These are phyloP conservation scores for Clausena lansium DNA, from an alignment of 345 rosid genomes.

Conservation along the genomic window DNA sequence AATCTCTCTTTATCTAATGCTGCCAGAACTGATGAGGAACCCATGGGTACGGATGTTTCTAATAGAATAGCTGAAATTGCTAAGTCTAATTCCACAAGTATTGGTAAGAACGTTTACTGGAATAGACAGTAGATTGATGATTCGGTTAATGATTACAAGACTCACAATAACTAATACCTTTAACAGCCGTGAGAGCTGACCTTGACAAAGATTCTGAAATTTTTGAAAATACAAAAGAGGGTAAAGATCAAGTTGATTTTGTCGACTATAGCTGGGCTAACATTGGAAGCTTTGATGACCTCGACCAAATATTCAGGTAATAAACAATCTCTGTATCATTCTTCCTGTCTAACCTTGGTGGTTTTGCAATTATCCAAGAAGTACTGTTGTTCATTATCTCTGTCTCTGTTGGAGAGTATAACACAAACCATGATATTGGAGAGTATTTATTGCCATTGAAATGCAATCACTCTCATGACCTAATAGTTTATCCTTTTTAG, in stretches of 20 bases:
- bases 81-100: constrained; percentile 40
- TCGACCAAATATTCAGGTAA: constrained; percentile 93
- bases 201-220: constrained; percentile 49
- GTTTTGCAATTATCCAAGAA: not conserved
- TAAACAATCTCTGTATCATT: constrained; percentile 18
- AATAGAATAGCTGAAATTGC: constrained; percentile 42
- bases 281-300: constrained; percentile 96
- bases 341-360: not conserved
- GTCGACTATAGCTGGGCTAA: constrained; percentile 85
- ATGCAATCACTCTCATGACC: not conserved
- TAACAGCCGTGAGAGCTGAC: constrained; percentile 47
- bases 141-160: constrained; percentile 27
- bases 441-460: not conserved
- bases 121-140: constrained; percentile 19
- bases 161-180: constrained; percentile 33
- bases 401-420: not conserved
- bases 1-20: constrained; percentile 45
- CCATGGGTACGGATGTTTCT: constrained; percentile 48
- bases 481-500: not conserved
- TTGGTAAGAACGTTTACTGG: constrained; percentile 41
- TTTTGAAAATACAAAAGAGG: constrained; percentile 52
- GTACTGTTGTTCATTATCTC: not conserved
- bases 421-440: not conserved
- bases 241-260: constrained; percentile 72
- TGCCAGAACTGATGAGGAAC: constrained; percentile 42